These are phyloP conservation scores for Paramyrothecium sp. DNA, from an alignment of 2,329 filamentous ascomycete species.

Conservation along the genomic window DNA sequence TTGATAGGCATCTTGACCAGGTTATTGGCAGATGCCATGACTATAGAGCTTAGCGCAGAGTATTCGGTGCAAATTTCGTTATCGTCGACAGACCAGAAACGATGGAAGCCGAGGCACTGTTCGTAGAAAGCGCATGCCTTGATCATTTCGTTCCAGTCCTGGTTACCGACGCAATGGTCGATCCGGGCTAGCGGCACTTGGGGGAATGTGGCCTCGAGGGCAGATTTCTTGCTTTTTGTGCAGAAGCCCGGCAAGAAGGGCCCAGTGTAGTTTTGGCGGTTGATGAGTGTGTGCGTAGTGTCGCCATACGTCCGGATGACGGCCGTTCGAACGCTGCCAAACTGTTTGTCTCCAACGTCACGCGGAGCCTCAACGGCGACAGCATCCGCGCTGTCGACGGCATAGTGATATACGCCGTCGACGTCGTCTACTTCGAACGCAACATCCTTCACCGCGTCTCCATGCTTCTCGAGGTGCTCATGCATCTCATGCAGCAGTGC, in stretches of 20 bases:
- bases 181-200: conserved; percentile 62
- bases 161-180: conserved; percentile 87
- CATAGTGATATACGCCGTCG: conserved; percentile 65
- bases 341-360: conserved; percentile 46
- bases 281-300: conserved; percentile 81
- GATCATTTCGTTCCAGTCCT: conserved; percentile 77
- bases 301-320: conserved; percentile 83
- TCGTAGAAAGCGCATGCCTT: conserved; percentile 65
- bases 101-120: conserved; percentile 74
- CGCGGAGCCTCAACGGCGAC: conserved; percentile 56
- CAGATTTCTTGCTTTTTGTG: conserved; percentile 33
- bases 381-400: conserved; percentile 57
- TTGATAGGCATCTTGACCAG: conserved; percentile 88
- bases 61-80: conserved; percentile 80
- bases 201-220: conserved; percentile 46
- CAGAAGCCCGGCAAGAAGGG: conserved; percentile 75
- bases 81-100: conserved; percentile 86
- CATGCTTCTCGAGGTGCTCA: conserved; percentile 71
- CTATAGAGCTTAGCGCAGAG: conserved; percentile 72
- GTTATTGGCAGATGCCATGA: conserved; percentile 74
- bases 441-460: conserved; percentile 82
- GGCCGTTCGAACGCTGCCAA: conserved; percentile 64
- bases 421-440: conserved; percentile 84
- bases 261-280: conserved; percentile 64
- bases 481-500: conserved; percentile 65